Percentiles rank a stretch among this genome's conserved stretches.
Evolutionary conservation across 2,329 filamentous ascomycete species (phyloP).

Genomic region (Fusarium annulatum): DNA sequence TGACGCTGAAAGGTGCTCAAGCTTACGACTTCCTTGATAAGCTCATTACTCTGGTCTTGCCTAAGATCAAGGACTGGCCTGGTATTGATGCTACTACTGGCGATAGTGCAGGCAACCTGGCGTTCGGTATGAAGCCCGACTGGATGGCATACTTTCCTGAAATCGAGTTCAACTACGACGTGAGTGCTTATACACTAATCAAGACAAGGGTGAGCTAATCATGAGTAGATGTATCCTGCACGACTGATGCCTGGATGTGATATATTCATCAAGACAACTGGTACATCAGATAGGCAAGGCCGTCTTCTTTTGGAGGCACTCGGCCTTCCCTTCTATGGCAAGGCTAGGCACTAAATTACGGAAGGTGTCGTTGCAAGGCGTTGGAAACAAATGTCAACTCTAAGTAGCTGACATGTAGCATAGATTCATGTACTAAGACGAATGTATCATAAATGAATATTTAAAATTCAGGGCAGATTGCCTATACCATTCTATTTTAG

Average conservation of each 20-base stretch:
- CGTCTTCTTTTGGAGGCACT: constrained; percentile 70
- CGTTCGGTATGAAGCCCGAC: constrained; percentile 80
- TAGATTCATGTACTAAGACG: constrained; percentile 50
- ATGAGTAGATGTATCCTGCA: constrained; percentile 65
- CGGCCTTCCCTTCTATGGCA: constrained; percentile 79
- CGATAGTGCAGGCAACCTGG: constrained; percentile 88
- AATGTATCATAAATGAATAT: constrained; percentile 49
- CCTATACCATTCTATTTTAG: constrained; percentile 31
- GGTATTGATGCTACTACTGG: constrained; percentile 75
- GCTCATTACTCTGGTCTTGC: constrained; percentile 88
- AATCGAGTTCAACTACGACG: constrained; percentile 93
- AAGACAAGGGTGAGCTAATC: constrained; percentile 19
- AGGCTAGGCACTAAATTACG: constrained; percentile 60
- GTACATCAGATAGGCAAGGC: constrained; percentile 86
- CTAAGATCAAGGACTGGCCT: constrained; percentile 95
- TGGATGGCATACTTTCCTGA: constrained; percentile 90
- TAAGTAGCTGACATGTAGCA: constrained; percentile 43
- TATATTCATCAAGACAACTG: constrained; percentile 85
- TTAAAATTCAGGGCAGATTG: constrained; percentile 29
- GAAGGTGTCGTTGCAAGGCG: constrained; percentile 5
- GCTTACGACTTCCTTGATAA: constrained; percentile 94
- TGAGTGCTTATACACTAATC: constrained; percentile 60
- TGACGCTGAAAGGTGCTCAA: constrained; percentile 79
- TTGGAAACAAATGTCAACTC: constrained; percentile 29
- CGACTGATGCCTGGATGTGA: constrained; percentile 87